Evolutionary conservation across 2,329 filamentous ascomycete species (phyloP).

Genomic region (Ascosphaera acerosa): DNA sequence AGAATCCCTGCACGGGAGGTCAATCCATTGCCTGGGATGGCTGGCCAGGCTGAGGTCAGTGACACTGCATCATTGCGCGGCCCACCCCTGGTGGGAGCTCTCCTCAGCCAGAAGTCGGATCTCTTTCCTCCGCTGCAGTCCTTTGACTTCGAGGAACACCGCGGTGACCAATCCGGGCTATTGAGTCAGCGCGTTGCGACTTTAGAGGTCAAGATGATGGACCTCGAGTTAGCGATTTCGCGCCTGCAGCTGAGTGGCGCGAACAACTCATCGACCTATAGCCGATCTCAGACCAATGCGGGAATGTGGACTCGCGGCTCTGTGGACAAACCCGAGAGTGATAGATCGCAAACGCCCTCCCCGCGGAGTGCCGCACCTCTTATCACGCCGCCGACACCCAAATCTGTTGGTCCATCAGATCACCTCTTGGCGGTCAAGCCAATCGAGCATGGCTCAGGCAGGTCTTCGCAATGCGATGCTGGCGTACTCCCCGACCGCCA

Average conservation of each 20-base stretch:
- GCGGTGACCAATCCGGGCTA: neutral
- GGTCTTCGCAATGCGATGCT: neutral
- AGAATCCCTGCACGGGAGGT: neutral
- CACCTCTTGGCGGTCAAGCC: neutral
- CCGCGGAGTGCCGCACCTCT: conserved; percentile 1
- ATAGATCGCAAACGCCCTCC: conserved; percentile 1
- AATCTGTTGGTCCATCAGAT: neutral
- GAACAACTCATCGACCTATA: conserved; percentile 6
- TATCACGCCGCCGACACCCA: conserved; percentile 2
- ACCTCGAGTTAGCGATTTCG: conserved; percentile 24
- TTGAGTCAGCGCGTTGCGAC: conserved; percentile 24
- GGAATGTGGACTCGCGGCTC: conserved; percentile 4
- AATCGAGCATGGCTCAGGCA: conserved; percentile 4
- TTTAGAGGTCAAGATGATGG: conserved; percentile 25
- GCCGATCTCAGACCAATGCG: conserved; percentile 5
- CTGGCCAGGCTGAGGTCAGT: conserved; percentile 1
- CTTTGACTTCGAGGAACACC: conserved; percentile 12
- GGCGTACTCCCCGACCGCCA: conserved; percentile 6
- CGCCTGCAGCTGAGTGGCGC: conserved; percentile 17
- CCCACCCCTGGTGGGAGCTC: conserved; percentile 1
- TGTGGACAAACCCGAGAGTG: neutral
- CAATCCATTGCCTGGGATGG: conserved; percentile 1
- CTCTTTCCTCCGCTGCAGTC: conserved; percentile 2
- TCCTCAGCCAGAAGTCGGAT: neutral
- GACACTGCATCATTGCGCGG: neutral